Evolutionary conservation across 2,329 filamentous ascomycete species (phyloP), one percentile per base, ranked within the genome.

Genomic region (Verticillium albo-atrum): DNA sequence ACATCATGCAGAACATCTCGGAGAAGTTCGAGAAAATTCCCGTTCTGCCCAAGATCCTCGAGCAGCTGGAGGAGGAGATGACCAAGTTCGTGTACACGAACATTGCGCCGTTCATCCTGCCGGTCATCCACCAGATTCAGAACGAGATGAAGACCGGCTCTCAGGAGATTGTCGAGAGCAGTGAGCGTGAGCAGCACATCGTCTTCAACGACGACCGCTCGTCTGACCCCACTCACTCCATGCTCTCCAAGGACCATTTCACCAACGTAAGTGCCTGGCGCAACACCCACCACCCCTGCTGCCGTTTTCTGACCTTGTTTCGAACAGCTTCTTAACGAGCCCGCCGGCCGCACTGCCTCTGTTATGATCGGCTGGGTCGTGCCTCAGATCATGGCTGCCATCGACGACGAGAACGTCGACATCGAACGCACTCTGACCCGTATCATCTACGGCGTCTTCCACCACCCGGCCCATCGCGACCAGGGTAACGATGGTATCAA

Each of bases 191-290:
- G 78, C 92, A 97, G 76, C 86, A 90, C 68, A 83, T 96, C 65
- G 92, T 97, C 55, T 97, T 97, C 74, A 76, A 90, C 52, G 88
- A 97, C 65, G 89, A 96, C 69, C 63, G 83, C 56, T 89, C 79
- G 63, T 87, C 86, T 23, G 89, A 97, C 69, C 94, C 93, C 0
- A 97, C 93, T 1, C 93, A 97, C 77, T 96, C 91, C 23, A 97
- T 97, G 93, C 79, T 97, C 57, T 92, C 92, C 61, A 97, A 97
- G 78, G 93, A 97, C 68, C 93, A 97, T 75, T 97, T 97, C 74
- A 90, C 89, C 64, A 96, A 96, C 70, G 80, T 89, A 72, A 75
- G 80, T 67, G 25, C 5, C 25, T 30, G 10, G 4, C n/a, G 42
- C 42, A 23, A 9, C n/a, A n/a, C n/a, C n/a, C n/a, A 10, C 9